A percentile compares a stretch with the other conserved stretches of the same genome.
Conservation (phyloP, 2,329 filamentous ascomycete genomes). For the Aureobasidium leucospermi region DNA sequence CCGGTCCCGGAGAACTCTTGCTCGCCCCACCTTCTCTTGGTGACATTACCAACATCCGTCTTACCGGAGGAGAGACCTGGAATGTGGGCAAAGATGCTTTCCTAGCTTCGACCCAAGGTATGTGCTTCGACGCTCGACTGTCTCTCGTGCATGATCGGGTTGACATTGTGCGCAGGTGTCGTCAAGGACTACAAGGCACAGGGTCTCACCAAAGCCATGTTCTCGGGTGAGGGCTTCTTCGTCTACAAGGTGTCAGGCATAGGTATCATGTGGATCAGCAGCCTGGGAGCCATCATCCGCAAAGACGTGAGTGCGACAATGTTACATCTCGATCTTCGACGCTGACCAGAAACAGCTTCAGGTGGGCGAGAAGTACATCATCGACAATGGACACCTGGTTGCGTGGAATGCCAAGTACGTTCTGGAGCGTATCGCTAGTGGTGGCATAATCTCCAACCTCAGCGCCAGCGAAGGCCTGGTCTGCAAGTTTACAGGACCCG, state of each 20-base stretch:
- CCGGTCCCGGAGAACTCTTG: conserved; percentile 83
- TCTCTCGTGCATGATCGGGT: neutral
- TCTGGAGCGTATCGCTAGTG: conserved; percentile 81
- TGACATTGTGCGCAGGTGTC: neutral
- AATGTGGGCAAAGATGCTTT: conserved; percentile 81
- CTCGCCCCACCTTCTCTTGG: conserved; percentile 74
- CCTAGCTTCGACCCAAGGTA: conserved; percentile 76
- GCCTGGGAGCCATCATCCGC: conserved; percentile 87
- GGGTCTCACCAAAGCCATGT: conserved; percentile 80
- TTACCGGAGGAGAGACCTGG: conserved; percentile 70
- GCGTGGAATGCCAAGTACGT: conserved; percentile 96
- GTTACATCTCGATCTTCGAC: no score
- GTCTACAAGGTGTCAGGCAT: conserved; percentile 77
- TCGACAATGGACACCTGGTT: conserved; percentile 66
- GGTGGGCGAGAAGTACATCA: conserved; percentile 77
- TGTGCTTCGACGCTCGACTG: conserved; percentile 77
- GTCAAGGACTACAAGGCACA: conserved; percentile 33
- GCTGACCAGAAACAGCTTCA: conserved; percentile 34
- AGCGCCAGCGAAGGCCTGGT: conserved; percentile 80
- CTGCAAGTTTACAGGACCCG: conserved; percentile 73
- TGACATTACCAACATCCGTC: conserved; percentile 73
- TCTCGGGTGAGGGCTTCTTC: conserved; percentile 86
- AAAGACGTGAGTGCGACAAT: conserved; percentile 65
- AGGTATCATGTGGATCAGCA: conserved; percentile 82
- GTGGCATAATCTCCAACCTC: conserved; percentile 84